phyloP scores from a whole-genome alignment of 768 basidiomycete species.

The Phylloporus sp. region DNA sequence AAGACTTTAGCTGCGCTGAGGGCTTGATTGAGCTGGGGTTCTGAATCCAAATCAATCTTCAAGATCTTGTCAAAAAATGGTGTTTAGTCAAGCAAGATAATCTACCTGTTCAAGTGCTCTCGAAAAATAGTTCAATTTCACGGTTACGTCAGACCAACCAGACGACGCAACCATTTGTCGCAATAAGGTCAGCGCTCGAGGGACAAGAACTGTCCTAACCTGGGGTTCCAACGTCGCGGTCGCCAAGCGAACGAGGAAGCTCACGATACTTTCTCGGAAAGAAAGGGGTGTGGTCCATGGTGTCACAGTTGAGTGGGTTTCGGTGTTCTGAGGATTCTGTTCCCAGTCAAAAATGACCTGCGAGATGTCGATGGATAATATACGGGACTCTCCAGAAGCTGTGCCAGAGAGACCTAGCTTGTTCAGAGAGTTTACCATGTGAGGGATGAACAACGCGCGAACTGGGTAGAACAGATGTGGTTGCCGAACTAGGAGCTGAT shows the following conservation, averaged over 20 bases:
- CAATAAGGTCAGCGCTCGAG: conserved; percentile 63
- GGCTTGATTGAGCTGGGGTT: conserved; percentile 62
- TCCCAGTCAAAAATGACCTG: conserved; percentile 96
- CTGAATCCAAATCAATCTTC: conserved; percentile 70
- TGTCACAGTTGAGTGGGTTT: conserved; percentile 20
- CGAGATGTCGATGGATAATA: conserved; percentile 83
- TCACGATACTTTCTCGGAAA: conserved; percentile 88
- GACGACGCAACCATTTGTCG: conserved; percentile 75
- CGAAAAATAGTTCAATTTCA: conserved; percentile 88
- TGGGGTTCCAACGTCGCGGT: conserved; percentile 56
- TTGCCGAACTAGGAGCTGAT: conserved; percentile 90
- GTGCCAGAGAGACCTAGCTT: conserved; percentile 80
- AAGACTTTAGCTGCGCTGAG: conserved; percentile 85
- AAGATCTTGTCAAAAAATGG: conserved; percentile 3
- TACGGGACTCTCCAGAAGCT: conserved; percentile 75
- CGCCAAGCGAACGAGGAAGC: conserved; percentile 90
- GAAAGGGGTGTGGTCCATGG: conserved; percentile 73
- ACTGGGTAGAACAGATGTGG: conserved; percentile 90
- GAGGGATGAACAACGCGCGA: conserved; percentile 87
- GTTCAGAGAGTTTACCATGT: conserved; percentile 85
- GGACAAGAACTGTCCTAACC: conserved; percentile 43
- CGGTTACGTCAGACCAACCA: conserved; percentile 89
- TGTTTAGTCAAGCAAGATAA: not conserved
- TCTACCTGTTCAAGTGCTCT: conserved; percentile 75
- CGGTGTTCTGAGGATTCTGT: conserved; percentile 45